Conservation (phyloP, 2,329 filamentous ascomycete species). For the Taxawa tesnikishii region DNA sequence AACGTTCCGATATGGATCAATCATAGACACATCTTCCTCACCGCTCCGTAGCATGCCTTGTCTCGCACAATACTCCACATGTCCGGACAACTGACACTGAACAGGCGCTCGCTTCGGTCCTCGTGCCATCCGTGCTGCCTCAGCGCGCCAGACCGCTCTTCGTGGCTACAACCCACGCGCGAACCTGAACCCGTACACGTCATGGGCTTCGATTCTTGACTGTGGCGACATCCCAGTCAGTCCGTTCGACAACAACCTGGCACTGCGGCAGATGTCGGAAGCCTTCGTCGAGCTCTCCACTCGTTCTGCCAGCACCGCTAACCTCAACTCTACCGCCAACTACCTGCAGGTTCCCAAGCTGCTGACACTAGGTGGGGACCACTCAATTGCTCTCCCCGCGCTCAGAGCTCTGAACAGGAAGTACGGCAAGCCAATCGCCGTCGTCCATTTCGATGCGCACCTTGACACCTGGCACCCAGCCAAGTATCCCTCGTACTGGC, state of each 20-base stretch:
- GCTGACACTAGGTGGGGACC: conserved; percentile 36
- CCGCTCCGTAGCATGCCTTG: neutral
- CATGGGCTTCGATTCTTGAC: conserved; percentile 69
- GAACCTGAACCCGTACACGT: conserved; percentile 69
- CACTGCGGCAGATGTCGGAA: conserved; percentile 71
- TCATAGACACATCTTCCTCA: neutral
- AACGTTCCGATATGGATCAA: neutral
- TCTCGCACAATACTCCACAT: neutral
- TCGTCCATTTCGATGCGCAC: conserved; percentile 47
- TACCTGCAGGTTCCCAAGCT: conserved; percentile 34
- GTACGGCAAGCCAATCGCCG: conserved; percentile 32
- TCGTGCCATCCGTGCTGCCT: conserved; percentile 74
- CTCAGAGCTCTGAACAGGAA: conserved; percentile 34
- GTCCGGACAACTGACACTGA: neutral
- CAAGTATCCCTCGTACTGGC: conserved; percentile 70
- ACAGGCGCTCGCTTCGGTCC: conserved; percentile 61
- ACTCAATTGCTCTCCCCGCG: conserved; percentile 38
- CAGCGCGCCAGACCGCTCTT: conserved; percentile 58
- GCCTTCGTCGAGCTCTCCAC: conserved; percentile 60
- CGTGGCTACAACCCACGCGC: conserved; percentile 75
- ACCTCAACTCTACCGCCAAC: conserved; percentile 21
- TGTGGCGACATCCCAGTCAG: conserved; percentile 85
- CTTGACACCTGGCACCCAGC: conserved; percentile 77
- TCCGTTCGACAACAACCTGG: conserved; percentile 75
- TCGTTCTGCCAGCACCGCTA: conserved; percentile 22